Evolutionary conservation across 1,284 basidiomycete species (phyloP), one percentile per base, ranked within the genome.

Genomic region (Xerocomus nothofagi): DNA sequence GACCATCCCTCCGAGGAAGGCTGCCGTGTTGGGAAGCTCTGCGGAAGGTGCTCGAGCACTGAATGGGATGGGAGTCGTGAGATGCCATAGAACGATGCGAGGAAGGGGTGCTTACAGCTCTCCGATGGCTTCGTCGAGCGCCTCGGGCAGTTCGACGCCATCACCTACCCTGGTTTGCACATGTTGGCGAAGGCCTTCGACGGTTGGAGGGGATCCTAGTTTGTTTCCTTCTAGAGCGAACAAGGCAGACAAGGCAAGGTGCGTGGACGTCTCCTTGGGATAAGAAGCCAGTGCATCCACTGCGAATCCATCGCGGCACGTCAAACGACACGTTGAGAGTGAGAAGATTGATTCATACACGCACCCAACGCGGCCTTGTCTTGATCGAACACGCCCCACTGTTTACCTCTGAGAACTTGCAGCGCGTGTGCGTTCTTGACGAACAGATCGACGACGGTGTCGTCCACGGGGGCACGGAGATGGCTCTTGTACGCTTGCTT

Each of bases 21-120:
- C 94, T 0, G 97, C 91, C 0, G 88, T 95, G 56, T 93, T 95
- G 0, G 96, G 94, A 1, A 98, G 71, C 58, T 96, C 92, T 1
- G 91, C 84, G 3, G 83, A 87, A 2, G 91, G 93, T 2, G 93
- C 81, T 15, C 95, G 86, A 5, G 77, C 83, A 47, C 89, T 91
- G 57, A 34, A 26, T 38, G 21, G 30, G 33, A 30, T 21, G 17
- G 29, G 33, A 32, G 30, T 31, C 18, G 49, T 49, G 17, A 64
- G 49, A 31, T 36, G 20, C 14, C 9, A 18, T 20, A 43, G 32
- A 14, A 27, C 18, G 26, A 44, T 32, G 55, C 61, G 26, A 39
- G 3, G n/a, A 4, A 3, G 1, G 2, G 21, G 15, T 12, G 76
- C 83, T 63, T 66, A 97, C 91, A 95, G 70, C 68, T 98, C 96